Evolutionary conservation across 2,329 filamentous ascomycete species (phyloP).

Genomic region (Exophiala calicioides): DNA sequence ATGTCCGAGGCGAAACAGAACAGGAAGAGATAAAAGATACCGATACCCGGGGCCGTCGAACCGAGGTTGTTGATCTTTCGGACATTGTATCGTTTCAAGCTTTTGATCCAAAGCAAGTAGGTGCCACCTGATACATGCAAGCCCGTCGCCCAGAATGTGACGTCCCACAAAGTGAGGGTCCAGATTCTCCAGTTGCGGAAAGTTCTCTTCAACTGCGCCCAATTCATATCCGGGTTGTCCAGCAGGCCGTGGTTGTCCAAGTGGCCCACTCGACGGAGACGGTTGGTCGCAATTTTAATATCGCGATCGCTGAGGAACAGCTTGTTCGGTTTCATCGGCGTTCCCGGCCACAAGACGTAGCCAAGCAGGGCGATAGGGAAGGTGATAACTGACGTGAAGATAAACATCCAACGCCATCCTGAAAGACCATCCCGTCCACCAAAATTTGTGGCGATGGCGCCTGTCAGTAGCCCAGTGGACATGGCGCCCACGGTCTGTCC

Average conservation of each 20-base stretch:
- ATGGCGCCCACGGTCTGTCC: conserved; percentile 43
- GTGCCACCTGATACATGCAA: conserved; percentile 42
- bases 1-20: conserved; percentile 2
- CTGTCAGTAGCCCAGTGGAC: conserved; percentile 59
- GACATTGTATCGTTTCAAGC: conserved; percentile 42
- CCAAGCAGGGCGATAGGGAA: conserved; percentile 43
- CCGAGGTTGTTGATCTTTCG: conserved; percentile 50
- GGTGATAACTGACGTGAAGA: conserved; percentile 59
- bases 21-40: conserved; percentile 36
- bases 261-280: conserved; percentile 38
- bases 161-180: conserved; percentile 46
- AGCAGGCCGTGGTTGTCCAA: conserved; percentile 33
- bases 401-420: conserved; percentile 59
- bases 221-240: conserved; percentile 41
- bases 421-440: conserved; percentile 51
- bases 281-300: conserved; percentile 23
- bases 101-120: conserved; percentile 45
- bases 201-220: conserved; percentile 40
- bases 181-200: conserved; percentile 48
- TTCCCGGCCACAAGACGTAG: conserved; percentile 45
- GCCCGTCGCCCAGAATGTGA: conserved; percentile 41
- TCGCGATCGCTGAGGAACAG: conserved; percentile 42
- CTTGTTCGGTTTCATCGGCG: conserved; percentile 44
- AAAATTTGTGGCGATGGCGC: conserved; percentile 55
- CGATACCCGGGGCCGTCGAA: conserved; percentile 46